Conservation (phyloP, 2,329 filamentous ascomycete species). For the Leptosphaerulina australis region DNA sequence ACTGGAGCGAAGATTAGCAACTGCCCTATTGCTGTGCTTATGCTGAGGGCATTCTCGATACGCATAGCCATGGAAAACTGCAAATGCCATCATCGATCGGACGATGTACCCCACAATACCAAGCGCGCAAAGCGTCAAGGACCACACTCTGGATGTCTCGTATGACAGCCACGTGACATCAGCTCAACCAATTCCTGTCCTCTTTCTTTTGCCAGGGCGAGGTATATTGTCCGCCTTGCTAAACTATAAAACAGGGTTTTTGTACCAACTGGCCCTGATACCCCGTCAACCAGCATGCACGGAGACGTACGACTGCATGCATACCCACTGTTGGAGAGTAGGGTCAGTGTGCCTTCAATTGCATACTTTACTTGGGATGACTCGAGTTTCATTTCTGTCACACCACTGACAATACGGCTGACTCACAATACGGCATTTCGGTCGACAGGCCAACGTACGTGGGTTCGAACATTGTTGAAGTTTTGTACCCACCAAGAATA, state of each 20-base stretch:
- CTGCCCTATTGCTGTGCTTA: not conserved
- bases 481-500: slow-evolving; percentile 1
- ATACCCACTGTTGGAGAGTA: not conserved
- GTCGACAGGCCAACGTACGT: not conserved
- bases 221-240: slow-evolving; percentile 13
- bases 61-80: slow-evolving; percentile 11
- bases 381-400: not conserved
- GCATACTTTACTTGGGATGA: not conserved
- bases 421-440: not conserved
- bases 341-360: not conserved
- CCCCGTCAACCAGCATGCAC: not conserved
- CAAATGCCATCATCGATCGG: slow-evolving; percentile 19
- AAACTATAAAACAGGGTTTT: slow-evolving; percentile 16
- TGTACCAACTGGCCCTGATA: not conserved
- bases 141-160: slow-evolving; percentile 14
- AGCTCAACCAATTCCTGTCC: slow-evolving; percentile 11
- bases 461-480: not conserved
- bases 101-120: slow-evolving; percentile 18
- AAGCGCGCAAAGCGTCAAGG: slow-evolving; percentile 12
- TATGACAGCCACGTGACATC: slow-evolving; percentile 18
- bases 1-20: not conserved
- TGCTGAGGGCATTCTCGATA: slow-evolving; percentile 1
- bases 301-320: slow-evolving; percentile 2
- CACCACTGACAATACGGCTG: not conserved
- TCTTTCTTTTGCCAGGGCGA: slow-evolving; percentile 4